These are phyloP conservation scores for Mycena filopes DNA, from an alignment of 768 basidiomycete species.

Conservation along the genomic window DNA sequence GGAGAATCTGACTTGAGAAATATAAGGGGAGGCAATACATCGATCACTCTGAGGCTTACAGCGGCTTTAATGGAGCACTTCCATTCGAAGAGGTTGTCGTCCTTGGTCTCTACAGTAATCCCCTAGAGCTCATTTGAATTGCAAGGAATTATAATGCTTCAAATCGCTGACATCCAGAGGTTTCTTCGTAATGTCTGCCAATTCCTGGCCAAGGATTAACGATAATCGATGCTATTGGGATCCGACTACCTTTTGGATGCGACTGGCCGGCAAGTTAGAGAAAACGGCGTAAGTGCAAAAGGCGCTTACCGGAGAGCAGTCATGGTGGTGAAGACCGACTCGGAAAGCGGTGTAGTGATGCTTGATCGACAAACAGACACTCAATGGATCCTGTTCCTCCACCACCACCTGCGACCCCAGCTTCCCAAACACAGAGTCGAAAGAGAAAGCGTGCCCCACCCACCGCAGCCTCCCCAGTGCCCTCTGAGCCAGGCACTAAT, in stretches of 20 bases:
- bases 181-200: constrained; percentile 66
- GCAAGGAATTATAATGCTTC: constrained; percentile 27
- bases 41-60: constrained; percentile 52
- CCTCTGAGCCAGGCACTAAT: constrained; percentile 60
- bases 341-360: neutral
- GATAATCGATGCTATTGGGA: constrained; percentile 5
- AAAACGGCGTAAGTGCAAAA: constrained; percentile 12
- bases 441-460: constrained; percentile 69
- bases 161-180: constrained; percentile 68
- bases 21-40: constrained; percentile 23
- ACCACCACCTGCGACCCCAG: constrained; percentile 11
- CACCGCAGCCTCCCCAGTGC: constrained; percentile 66
- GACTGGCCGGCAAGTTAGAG: constrained; percentile 52
- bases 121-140: constrained; percentile 54
- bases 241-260: constrained; percentile 73
- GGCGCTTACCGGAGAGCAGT: constrained; percentile 53
- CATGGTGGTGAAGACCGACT: constrained; percentile 35
- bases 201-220: constrained; percentile 61
- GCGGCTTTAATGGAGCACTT: constrained; percentile 80
- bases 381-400: constrained; percentile 29
- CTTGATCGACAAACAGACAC: no score
- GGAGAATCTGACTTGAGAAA: constrained; percentile 73
- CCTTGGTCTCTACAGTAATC: constrained; percentile 67
- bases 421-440: constrained; percentile 45
- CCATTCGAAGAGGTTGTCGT: constrained; percentile 83